Base-by-base conservation (phyloP, 78 protist species). In the Capsaspora owczarzaki region DNA sequence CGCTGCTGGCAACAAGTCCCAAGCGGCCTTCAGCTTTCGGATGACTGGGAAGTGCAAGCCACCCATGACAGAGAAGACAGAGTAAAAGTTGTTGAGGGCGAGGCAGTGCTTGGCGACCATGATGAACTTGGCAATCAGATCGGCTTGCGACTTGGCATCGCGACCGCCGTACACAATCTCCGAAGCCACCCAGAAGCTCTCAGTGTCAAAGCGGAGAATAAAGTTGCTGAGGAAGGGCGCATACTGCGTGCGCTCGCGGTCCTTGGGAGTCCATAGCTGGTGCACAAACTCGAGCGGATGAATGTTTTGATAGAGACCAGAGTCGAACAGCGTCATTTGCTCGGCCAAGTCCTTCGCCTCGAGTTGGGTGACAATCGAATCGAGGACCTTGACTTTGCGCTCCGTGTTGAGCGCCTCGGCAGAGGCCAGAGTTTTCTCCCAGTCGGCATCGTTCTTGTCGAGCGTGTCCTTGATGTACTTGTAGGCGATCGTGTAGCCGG, bases 271-370 rank as follows among this genome's bases (percentile, higher is more conserved):
- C 82, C 74, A 61, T 8, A 33, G 5, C 37, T 38, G 6, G 37
- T 31, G 4, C 40, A 61, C 33, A 78, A 31, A 78, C 6, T 78
- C 74, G 38, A 35, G 63, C 61, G 82, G 82, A 31, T 33, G 6
- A 31, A 61, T 38, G 10, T 51, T 77, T 16, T 16, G 31, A n/a
- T 56, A 77, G 20, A 53, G 12, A 2, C 25, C 61, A 10, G 29
- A 16, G 27, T 77, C 80, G n/a, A 16, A 42, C 49, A 77, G 66
- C 70, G 74, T 61, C 49, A 78, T 78, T 14, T 78, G 82, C 25
- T 61, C 61, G 33, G 74, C 82, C 40, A 78, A 41, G 33, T 16
- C 35, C 38, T 8, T 16, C 72, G 72, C 72, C 25, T 35, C 23
- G 72, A 41, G 6, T 25, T 8, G 5, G 22, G 41, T 6, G 19